Evolutionary conservation across 768 basidiomycete genomes (phyloP), one percentile per base, ranked within the genome.

Genomic region (Mycena filopes): DNA sequence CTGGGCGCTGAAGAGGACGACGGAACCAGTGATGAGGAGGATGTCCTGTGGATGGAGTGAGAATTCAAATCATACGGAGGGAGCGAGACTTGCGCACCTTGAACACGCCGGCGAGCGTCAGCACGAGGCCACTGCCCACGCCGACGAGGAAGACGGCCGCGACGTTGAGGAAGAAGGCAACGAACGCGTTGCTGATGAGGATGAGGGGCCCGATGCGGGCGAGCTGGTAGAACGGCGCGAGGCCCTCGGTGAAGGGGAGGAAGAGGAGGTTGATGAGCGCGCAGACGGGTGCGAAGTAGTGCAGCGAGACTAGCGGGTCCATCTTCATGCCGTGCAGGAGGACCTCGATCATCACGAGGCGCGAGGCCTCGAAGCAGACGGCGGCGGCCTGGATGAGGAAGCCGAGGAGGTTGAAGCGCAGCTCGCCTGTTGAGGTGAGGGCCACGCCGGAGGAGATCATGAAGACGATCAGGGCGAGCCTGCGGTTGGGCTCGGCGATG

Each of bases 211-310:
- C 92, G 51, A 94, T 77, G 26, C 83, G 78, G 26, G 80, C 78
- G 46, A 95, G 78, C 49, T 88, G 90, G 69, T 87, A 86, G 82
- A 99, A 94, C 0, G 97, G 97, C 10, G 85, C 91, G 15, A 93
- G 78, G 2, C 97, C 95, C 77, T 99, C 97, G 0, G 94, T 96
- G 81, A 98, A 94, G 9, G 96, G 95, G 21, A 99, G 78, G 67
- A 97, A 82, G 57, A 87, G 75, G 25, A 95, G 85, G 77, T 98
- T 98, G 81, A 99, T 93, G 65, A 82, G 76, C 0, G 97, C 95
- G 76, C 97, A 99, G 55, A 98, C 94, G 16, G 96, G 96, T 12
- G 96, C 96, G 74, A 96, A 98, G 81, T 97, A 98, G 81, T 99
- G 94, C 55, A 99, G 79, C 8, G 96, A 98, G 23, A 95, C 93